Evolutionary conservation across 129 eudicot species (phyloP), one percentile per base, ranked within the genome.

Genomic region (Arctium lappa): DNA sequence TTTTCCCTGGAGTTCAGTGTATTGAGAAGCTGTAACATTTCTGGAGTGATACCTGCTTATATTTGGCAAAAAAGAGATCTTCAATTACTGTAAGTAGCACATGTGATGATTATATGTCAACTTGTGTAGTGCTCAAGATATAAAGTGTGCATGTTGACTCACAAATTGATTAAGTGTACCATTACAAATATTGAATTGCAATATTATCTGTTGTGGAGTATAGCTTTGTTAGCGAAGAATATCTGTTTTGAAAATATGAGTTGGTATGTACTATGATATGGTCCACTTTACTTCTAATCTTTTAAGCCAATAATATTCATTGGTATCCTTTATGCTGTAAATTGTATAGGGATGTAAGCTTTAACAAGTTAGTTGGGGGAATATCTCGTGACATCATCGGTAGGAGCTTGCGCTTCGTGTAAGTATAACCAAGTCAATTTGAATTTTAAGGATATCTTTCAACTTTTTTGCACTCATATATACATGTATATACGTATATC

Each of bases 11-110:
- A 60, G 7, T 85, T 83, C 76, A 93, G 98, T 86, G 89, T 91
- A 27, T 84, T 93, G 83, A 93, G 98, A 73, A 91, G 81, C 85
- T 91, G 98, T 79, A 89, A 87, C 71, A 81, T 93, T 60, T 75
- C 79, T 72, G 97, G 94, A 81, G 88, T 65, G 76, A 85, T 93
- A 44, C 97, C 97, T 65, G 70, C 82, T 73, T 91, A 88, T 82
- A 72, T 93, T 60, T 93, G 93, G 94, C 78, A 50, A 70, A 65
- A 84, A 87, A 76, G 86, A 69, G 48, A 78, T 81, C 82, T 93
- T 56, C 38, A 68, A 16, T 77, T 82, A 83, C 32, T 93, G 97
- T 93, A 85, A 93, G 97, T 86, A 79, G 72, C 80, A 33, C 34
- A 39, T 81, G 15, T 9, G 76, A 30, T 16, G 44, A 74, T 63